These are phyloP conservation scores for Diaporthe destruens DNA, from an alignment of 2,329 filamentous ascomycete genomes.

Conservation along the genomic window DNA sequence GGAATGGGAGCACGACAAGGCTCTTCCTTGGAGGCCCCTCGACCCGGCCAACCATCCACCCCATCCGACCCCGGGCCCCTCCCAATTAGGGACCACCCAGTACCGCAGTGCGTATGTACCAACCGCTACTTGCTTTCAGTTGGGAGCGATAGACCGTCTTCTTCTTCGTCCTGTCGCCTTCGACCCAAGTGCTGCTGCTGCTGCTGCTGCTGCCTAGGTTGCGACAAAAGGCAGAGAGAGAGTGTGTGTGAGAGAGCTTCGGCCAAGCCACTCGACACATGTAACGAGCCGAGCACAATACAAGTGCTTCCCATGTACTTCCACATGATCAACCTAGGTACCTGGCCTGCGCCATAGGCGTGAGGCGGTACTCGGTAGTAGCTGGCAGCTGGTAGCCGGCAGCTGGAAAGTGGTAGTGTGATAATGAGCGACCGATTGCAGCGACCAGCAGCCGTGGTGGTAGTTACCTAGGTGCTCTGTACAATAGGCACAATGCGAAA, in stretches of 20 bases:
- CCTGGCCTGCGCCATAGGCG: not conserved
- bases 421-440: constrained; percentile 19
- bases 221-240: constrained; percentile 7
- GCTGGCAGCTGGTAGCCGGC: not conserved
- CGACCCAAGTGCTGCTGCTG: constrained; percentile 7
- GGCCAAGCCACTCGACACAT: constrained; percentile 18
- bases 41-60: not conserved
- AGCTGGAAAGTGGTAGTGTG: not conserved
- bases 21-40: constrained; percentile 23
- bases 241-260: too few species aligned
- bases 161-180: not conserved
- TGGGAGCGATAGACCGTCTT: not conserved
- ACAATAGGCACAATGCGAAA: not conserved
- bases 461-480: not conserved
- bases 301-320: not conserved
- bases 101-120: not conserved
- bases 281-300: not conserved
- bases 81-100: not conserved
- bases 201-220: constrained; percentile 7
- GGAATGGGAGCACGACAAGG: constrained; percentile 8
- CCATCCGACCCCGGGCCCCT: not conserved
- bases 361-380: not conserved
- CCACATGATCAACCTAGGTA: not conserved
- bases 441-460: not conserved
- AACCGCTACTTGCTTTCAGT: not conserved